These are phyloP conservation scores for Lasiosphaeria miniovina DNA, from an alignment of 495 filamentous ascomycete genomes.

Conservation along the genomic window DNA sequence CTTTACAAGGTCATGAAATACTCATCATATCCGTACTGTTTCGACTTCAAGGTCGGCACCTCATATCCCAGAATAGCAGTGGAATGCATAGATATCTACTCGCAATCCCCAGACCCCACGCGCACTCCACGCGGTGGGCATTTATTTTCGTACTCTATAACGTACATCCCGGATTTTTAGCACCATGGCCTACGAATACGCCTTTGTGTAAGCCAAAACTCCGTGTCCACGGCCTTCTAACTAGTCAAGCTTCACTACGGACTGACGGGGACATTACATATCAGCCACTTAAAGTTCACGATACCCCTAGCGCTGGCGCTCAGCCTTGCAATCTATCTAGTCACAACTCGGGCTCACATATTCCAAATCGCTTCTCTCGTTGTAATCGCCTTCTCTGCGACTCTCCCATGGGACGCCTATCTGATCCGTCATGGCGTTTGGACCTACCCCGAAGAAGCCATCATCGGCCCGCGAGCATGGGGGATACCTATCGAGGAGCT, in stretches of 20 bases:
- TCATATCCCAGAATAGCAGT: background rate
- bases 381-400: slow-evolving; percentile 55
- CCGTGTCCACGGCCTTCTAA: background rate
- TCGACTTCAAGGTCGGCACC: too few species aligned
- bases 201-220: slow-evolving; percentile 53
- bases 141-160: background rate
- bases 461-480: slow-evolving; percentile 56
- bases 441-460: slow-evolving; percentile 61
- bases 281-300: slow-evolving; percentile 65
- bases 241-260: background rate
- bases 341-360: slow-evolving; percentile 55
- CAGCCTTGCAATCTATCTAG: slow-evolving; percentile 54
- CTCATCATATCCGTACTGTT: too few species aligned
- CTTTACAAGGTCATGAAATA: too few species aligned
- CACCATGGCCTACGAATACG: slow-evolving; percentile 64
- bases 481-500: slow-evolving; percentile 63
- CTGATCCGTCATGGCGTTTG: slow-evolving; percentile 60
- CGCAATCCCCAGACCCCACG: background rate
- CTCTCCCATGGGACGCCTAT: slow-evolving; percentile 71
- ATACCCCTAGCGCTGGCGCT: slow-evolving; percentile 58
- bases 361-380: slow-evolving; percentile 57
- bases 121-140: background rate
- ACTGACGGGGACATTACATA: background rate
- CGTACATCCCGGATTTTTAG: background rate
- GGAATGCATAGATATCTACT: slow-evolving; percentile 2